Conservation (phyloP, 2,329 filamentous ascomycete species). For the Gaeumannomyces tritici region DNA sequence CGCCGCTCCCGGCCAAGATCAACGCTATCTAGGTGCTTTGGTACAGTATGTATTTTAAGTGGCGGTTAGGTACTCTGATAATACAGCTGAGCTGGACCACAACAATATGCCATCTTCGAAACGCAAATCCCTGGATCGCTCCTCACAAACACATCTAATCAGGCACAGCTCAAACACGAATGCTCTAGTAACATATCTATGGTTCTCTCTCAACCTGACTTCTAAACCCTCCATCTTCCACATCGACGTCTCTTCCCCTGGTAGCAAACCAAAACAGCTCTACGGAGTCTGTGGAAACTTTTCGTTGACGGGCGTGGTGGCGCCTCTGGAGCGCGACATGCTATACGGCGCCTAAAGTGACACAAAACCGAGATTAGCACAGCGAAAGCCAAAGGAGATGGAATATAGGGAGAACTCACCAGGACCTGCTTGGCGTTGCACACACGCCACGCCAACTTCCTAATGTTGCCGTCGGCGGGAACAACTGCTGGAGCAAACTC, state of each 20-base stretch:
- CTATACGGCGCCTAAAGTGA: constrained; percentile 56
- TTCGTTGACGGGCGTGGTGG: constrained; percentile 45
- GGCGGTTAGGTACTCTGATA: too few relatives aligned
- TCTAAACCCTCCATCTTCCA: too few relatives aligned
- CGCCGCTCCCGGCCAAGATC: neutral
- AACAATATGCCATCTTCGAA: too few relatives aligned
- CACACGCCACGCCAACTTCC: constrained; percentile 86
- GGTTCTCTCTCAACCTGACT: neutral
- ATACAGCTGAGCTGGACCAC: too few relatives aligned
- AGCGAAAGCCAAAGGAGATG: neutral
- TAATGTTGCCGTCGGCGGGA: constrained; percentile 80
- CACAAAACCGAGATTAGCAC: constrained; percentile 12
- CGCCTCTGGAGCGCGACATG: constrained; percentile 56
- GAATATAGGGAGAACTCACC: constrained; percentile 42
- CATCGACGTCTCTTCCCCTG: neutral
- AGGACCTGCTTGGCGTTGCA: constrained; percentile 93
- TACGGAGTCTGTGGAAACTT: constrained; percentile 23
- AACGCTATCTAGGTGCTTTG: too few relatives aligned
- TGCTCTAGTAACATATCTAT: neutral
- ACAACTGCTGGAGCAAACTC: constrained; percentile 93
- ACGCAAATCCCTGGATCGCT: too few relatives aligned
- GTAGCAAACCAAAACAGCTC: neutral
- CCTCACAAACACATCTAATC: neutral
- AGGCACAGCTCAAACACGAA: neutral
- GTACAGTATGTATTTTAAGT: too few relatives aligned